phyloP scores from a whole-genome alignment of 768 basidiomycete genomes.

The Lentinula detonsa region DNA sequence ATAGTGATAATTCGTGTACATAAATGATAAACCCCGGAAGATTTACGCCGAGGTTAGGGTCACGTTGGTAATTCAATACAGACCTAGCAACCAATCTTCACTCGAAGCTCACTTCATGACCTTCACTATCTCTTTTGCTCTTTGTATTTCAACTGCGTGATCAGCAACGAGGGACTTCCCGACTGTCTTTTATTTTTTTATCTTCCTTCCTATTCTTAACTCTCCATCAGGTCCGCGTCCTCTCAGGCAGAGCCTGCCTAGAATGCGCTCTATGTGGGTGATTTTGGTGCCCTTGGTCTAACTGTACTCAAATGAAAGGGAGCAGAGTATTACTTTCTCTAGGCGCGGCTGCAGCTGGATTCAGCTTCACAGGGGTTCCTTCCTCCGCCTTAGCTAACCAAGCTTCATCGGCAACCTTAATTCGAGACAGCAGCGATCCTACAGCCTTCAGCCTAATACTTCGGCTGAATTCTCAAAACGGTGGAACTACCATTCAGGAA shows the following conservation, averaged over 20 bases:
- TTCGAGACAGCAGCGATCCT: not conserved
- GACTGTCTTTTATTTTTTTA: not conserved
- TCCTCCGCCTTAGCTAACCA: not conserved
- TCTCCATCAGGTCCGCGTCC: not conserved
- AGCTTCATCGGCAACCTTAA: constrained; percentile 1
- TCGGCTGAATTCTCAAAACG: not conserved
- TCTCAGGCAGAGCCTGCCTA: constrained; percentile 3
- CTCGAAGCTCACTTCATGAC: not conserved
- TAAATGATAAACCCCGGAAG: not conserved
- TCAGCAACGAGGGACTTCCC: not conserved
- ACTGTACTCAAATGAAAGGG: not conserved
- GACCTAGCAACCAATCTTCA: not conserved
- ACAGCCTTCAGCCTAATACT: constrained; percentile 3
- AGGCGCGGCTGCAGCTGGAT: not conserved
- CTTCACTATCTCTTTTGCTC: not conserved
- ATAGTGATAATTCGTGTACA: not conserved
- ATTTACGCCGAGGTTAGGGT: not conserved
- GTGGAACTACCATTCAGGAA: not conserved
- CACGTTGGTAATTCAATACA: not conserved
- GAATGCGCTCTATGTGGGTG: not conserved
- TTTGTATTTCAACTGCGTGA: not conserved
- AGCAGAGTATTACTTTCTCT: not conserved
- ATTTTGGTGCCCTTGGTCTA: not conserved
- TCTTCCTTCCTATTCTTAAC: not conserved
- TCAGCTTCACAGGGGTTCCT: not conserved